Evolutionary conservation across 192 early-diverging fungal genomes (phyloP), one percentile per base, ranked within the genome.

Genomic region (Thoreauomyces humboldtii): DNA sequence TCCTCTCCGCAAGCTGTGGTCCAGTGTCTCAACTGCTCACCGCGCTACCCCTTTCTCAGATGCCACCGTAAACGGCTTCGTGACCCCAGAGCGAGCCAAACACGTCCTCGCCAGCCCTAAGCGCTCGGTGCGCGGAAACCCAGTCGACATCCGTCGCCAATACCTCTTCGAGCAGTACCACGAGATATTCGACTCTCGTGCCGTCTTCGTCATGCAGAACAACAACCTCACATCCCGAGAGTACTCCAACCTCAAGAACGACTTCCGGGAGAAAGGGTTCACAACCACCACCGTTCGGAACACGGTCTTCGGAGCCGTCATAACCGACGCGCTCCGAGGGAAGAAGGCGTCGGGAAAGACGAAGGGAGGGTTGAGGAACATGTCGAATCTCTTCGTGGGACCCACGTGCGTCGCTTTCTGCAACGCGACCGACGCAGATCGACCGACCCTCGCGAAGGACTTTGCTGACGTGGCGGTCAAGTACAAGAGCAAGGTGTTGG

Each of bases 141-240:
- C 71, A 7, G 31, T 72, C 12, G 65, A 72, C 27, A 12, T 61
- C 15, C 63, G 65, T 21, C 58, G 60, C n/a, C 34, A 37, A 25
- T 72, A 52, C 38, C 46, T 72, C 15, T 67, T 47, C 65, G 58
- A 61, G 24, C 64, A 45, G 19, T 72, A 72, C 59, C 15, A 19
- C 17, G 65, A 69, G 53, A 44, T 72, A 31, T n/a, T 72, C 27
- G 58, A 52, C 4, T 59, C 63, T 15, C 71, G 58, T 14, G 58
- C 60, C 35, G 45, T 72, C 14, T 72, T 67, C 37, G 33, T 72
- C 51, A 48, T 72, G 47, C 64, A 72, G 42, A 52, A 58, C 50
- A 27, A 61, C 58, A 72, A 72, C 65, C 28, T 68, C 32, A 61
- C 58, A 2, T 67, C 64, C 4, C 31, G 25, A 14, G 65, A 72